phyloP scores from a whole-genome alignment of 208 protist species.

The Trypanosoma platydactyli region DNA sequence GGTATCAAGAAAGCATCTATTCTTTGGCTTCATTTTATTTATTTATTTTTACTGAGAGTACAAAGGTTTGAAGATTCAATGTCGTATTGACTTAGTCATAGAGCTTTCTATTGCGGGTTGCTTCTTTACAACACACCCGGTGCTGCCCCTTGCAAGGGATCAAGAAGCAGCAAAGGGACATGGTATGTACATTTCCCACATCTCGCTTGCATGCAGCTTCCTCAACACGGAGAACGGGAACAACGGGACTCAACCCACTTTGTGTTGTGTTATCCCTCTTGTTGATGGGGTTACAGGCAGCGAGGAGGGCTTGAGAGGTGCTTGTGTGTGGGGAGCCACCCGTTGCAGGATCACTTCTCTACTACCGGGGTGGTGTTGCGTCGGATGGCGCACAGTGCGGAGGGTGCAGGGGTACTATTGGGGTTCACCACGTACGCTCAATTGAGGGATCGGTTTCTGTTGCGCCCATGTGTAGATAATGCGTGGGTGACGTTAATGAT shows the following conservation, averaged over 20 bases:
- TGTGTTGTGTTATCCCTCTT: slow-evolving; percentile 22
- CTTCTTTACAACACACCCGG: slow-evolving; percentile 1
- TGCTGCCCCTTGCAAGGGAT: neutral
- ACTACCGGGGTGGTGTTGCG: slow-evolving; percentile 10
- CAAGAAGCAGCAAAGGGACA: neutral
- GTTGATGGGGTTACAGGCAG: neutral
- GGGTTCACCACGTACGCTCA: slow-evolving; percentile 28
- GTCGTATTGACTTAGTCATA: neutral
- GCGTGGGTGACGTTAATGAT: slow-evolving; percentile 32
- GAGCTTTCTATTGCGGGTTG: slow-evolving; percentile 8
- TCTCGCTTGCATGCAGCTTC: neutral
- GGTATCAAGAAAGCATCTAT: neutral
- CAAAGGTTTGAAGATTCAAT: neutral
- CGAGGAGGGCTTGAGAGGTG: no score
- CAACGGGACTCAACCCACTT: slow-evolving; percentile 17
- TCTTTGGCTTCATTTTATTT: slow-evolving; percentile 12
- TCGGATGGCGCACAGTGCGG: slow-evolving; percentile 32
- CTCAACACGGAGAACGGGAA: no score
- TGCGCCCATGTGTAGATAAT: slow-evolving; percentile 34
- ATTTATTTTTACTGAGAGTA: slow-evolving; percentile 14
- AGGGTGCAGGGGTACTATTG: slow-evolving; percentile 6
- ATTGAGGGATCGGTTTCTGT: slow-evolving; percentile 23
- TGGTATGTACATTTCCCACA: neutral
- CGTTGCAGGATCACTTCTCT: neutral
- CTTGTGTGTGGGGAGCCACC: no score